These are phyloP conservation scores for Ganoderma resinaceum DNA, from an alignment of 1,284 basidiomycete species.

Conservation along the genomic window DNA sequence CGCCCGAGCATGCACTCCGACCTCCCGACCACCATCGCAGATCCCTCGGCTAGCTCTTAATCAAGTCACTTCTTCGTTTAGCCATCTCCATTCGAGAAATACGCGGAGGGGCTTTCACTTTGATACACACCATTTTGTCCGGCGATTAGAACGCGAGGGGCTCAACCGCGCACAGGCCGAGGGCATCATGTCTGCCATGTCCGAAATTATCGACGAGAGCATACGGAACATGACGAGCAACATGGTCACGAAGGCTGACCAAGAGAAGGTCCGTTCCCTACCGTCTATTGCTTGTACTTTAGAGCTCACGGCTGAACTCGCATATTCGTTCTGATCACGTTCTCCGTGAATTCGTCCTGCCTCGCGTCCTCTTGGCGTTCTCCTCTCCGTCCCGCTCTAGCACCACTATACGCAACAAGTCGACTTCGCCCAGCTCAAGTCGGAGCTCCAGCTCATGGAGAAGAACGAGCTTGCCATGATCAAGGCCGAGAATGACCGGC, in stretches of 20 bases:
- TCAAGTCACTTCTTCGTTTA: slow-evolving; percentile 14
- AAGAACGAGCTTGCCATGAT: slow-evolving; percentile 97
- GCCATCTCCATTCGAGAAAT: slow-evolving; percentile 26
- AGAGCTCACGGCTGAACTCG: not conserved
- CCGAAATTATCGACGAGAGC: slow-evolving; percentile 95
- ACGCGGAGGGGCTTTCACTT: slow-evolving; percentile 73
- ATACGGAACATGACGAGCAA: slow-evolving; percentile 93
- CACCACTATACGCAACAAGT: slow-evolving; percentile 96
- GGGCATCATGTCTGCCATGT: slow-evolving; percentile 94
- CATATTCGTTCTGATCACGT: not conserved
- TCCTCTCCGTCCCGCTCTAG: slow-evolving; percentile 45
- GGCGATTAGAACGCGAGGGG: slow-evolving; percentile 87
- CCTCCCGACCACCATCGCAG: not conserved
- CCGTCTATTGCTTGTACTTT: not conserved
- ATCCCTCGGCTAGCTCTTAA: not conserved
- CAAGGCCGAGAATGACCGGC: slow-evolving; percentile 94
- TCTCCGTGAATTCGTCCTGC: slow-evolving; percentile 5
- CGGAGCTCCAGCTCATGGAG: slow-evolving; percentile 95
- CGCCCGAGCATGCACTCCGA: slow-evolving; percentile 6
- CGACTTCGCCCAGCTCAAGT: slow-evolving; percentile 97
- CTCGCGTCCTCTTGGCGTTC: not conserved
- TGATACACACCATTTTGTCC: slow-evolving; percentile 94
- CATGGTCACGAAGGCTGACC: slow-evolving; percentile 93
- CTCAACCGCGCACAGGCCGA: slow-evolving; percentile 90
- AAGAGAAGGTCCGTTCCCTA: slow-evolving; percentile 78